Conservation (phyloP, 2,329 filamentous ascomycete genomes). For the Epichloe brachyelytri region DNA sequence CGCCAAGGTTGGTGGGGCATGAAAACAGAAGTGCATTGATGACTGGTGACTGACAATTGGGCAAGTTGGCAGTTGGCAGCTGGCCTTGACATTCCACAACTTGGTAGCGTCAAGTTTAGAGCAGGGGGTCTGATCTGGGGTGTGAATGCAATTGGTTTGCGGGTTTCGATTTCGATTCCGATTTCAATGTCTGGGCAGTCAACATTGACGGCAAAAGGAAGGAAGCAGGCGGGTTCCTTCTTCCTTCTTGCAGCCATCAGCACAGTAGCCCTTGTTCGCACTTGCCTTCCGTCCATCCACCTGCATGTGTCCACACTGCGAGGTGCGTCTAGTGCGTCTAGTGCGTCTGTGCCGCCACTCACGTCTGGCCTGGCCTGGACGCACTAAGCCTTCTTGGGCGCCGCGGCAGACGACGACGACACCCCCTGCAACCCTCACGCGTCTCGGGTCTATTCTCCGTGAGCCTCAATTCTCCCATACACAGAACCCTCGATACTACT, state of each 20-base stretch:
- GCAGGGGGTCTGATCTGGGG: not conserved
- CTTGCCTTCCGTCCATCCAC: no score
- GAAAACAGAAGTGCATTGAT: not conserved
- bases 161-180: no score
- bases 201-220: not conserved
- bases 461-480: constrained; percentile 3
- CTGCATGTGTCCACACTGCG: no score
- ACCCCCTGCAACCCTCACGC: constrained; percentile 12
- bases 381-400: constrained; percentile 17
- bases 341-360: not conserved
- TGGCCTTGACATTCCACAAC: not conserved
- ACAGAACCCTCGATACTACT: not conserved
- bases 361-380: not conserved
- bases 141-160: no score
- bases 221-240: not conserved
- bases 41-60: no score
- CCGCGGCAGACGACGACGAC: constrained; percentile 13
- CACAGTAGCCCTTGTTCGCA: not conserved
- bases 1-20: not conserved
- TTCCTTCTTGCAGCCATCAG: not conserved
- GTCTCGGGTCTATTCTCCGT: constrained; percentile 9
- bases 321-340: no score
- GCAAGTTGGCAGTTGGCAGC: no score
- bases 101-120: not conserved
- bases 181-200: no score